A percentile compares a stretch with the other conserved stretches of the same genome.
These are phyloP conservation scores for Didymella segeticola DNA, from an alignment of 2,329 filamentous ascomycete species.

Conservation along the genomic window DNA sequence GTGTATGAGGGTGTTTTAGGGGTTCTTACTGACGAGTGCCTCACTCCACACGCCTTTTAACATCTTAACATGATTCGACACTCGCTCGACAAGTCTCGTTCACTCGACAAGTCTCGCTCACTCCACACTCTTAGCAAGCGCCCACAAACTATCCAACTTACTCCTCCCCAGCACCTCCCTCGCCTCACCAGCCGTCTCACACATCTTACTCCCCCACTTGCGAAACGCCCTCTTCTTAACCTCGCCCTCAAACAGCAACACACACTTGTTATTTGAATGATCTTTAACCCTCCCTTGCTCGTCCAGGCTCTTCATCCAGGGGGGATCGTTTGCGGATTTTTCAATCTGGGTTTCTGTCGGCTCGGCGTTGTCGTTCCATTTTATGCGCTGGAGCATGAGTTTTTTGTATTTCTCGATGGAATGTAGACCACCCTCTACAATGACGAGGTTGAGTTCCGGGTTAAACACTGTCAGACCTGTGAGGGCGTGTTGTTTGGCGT, in stretches of 20 bases:
- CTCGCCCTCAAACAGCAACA: slow-evolving; percentile 89
- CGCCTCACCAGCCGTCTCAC: slow-evolving; percentile 89
- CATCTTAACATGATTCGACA: too few species aligned
- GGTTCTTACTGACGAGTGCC: too few species aligned
- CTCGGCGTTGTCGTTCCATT: slow-evolving; percentile 89
- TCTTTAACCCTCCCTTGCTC: slow-evolving; percentile 81
- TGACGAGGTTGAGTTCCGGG: slow-evolving; percentile 84
- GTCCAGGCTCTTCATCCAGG: slow-evolving; percentile 81
- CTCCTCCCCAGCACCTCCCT: slow-evolving; percentile 77
- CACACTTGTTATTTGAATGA: slow-evolving; percentile 80
- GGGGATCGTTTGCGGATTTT: slow-evolving; percentile 67
- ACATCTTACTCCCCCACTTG: slow-evolving; percentile 86
- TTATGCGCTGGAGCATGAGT: slow-evolving; percentile 89
- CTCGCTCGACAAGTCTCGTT: too few species aligned
- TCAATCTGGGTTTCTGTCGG: slow-evolving; percentile 65
- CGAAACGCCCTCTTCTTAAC: slow-evolving; percentile 80
- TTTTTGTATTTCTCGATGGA: slow-evolving; percentile 87
- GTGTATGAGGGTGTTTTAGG: too few species aligned
- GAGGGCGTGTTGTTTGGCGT: slow-evolving; percentile 86
- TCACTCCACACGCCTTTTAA: too few species aligned
- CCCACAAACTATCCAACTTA: slow-evolving; percentile 97
- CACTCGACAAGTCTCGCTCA: background rate
- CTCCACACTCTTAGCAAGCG: slow-evolving; percentile 72
- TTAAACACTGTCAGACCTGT: slow-evolving; percentile 93
- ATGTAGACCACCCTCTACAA: slow-evolving; percentile 89